Conservation (phyloP, 2,329 filamentous ascomycete species). For the Scytalidium lignicola region DNA sequence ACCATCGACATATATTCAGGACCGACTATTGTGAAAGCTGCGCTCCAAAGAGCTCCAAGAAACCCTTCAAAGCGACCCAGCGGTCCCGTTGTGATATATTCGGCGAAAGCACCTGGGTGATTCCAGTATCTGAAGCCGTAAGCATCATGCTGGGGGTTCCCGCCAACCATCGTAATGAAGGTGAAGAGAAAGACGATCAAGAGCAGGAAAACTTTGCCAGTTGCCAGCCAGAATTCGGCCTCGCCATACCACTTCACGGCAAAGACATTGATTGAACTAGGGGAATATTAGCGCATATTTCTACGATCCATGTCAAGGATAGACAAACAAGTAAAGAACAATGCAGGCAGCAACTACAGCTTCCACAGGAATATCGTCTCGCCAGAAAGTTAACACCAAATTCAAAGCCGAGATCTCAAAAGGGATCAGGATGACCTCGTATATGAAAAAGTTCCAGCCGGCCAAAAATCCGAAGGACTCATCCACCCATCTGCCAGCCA, state of each 20-base stretch:
- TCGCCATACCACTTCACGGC: slow-evolving; percentile 62
- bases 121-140: slow-evolving; percentile 68
- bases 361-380: slow-evolving; percentile 27
- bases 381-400: slow-evolving; percentile 36
- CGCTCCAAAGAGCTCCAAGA: slow-evolving; percentile 42
- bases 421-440: slow-evolving; percentile 42
- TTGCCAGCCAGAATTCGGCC: slow-evolving; percentile 62
- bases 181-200: slow-evolving; percentile 60
- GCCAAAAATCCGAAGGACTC: slow-evolving; percentile 45
- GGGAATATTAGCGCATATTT: slow-evolving; percentile 51
- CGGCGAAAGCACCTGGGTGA: slow-evolving; percentile 52
- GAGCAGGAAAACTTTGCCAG: slow-evolving; percentile 49
- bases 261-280: slow-evolving; percentile 47
- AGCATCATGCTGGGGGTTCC: slow-evolving; percentile 61
- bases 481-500: slow-evolving; percentile 46
- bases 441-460: slow-evolving; percentile 58
- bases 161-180: slow-evolving; percentile 69
- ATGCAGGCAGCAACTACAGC: slow-evolving; percentile 28
- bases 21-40: slow-evolving; percentile 49
- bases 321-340: slow-evolving; percentile 43
- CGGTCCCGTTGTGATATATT: slow-evolving; percentile 50
- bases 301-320: slow-evolving; percentile 52
- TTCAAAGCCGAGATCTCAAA: slow-evolving; percentile 34
- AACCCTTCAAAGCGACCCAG: slow-evolving; percentile 67
- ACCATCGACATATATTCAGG: slow-evolving; percentile 47